Percentiles rank a stretch among this genome's conserved stretches.
Conservation (phyloP, 225 moss, liverwort and hornwort species). For the Polytrichum formosum region DNA sequence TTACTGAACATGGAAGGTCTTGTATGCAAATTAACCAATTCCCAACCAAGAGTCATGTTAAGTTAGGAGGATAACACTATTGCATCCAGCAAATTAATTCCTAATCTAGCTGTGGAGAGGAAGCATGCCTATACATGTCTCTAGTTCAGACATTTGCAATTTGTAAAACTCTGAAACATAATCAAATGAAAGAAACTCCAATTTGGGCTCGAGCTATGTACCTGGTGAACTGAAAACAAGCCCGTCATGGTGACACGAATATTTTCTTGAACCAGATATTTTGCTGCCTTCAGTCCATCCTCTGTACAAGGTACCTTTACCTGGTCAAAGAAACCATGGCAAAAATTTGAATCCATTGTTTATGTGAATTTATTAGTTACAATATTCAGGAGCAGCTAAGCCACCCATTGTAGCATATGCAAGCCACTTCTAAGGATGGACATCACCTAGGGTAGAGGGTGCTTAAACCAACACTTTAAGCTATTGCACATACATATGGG, state of each 20-base stretch:
- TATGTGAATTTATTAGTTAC: not conserved
- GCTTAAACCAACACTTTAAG: too few species aligned
- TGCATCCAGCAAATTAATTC: too few species aligned
- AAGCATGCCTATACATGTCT: too few species aligned
- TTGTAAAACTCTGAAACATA: not conserved
- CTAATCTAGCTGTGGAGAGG: too few species aligned
- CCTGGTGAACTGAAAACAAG: conserved; percentile 67
- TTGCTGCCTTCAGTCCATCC: conserved; percentile 49
- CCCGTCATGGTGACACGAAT: conserved; percentile 63
- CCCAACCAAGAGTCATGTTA: not conserved
- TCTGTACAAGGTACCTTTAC: conserved; percentile 58
- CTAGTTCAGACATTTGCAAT: too few species aligned
- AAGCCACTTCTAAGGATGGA: not conserved
- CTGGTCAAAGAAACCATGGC: conserved; percentile 15
- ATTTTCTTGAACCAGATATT: conserved; percentile 29
- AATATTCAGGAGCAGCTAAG: not conserved
- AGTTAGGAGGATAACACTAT: not conserved
- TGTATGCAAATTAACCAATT: not conserved
- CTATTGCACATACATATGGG: too few species aligned
- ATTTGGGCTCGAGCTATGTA: conserved; percentile 2
- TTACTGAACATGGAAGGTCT: too few species aligned
- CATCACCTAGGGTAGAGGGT: too few species aligned
- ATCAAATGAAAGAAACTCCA: not conserved
- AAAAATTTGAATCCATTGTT: not conserved
- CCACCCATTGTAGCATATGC: not conserved